Conservation (phyloP, 2,329 filamentous ascomycete species). For the Parastagonospora nodorum region DNA sequence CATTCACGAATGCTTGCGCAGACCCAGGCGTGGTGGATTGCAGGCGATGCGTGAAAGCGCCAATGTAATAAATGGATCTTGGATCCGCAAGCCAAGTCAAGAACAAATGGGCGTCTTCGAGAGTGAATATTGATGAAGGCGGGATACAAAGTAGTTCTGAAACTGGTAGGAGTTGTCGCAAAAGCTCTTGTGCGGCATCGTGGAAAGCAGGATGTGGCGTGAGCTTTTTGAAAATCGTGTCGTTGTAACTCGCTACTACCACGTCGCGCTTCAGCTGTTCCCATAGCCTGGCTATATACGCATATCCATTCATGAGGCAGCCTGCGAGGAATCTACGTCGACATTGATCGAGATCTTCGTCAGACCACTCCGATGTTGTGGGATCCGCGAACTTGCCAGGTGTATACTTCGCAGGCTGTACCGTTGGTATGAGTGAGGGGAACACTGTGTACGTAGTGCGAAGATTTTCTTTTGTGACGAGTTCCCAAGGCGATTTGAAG, state of each 20-base stretch:
- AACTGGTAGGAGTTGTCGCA: constrained; percentile 5
- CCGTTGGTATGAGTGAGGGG: neutral
- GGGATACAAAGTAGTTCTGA: neutral
- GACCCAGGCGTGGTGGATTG: constrained; percentile 1
- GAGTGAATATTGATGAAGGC: neutral
- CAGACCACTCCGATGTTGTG: neutral
- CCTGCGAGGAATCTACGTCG: constrained; percentile 17
- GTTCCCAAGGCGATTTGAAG: constrained; percentile 1
- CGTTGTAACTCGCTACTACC: constrained; percentile 16
- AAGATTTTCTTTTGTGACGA: neutral
- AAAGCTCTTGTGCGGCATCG: constrained; percentile 5
- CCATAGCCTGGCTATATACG: constrained; percentile 17
- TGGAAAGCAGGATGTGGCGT: constrained; percentile 4
- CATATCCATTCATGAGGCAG: constrained; percentile 13
- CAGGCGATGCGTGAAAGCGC: neutral
- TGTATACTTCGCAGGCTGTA: neutral
- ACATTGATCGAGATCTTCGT: constrained; percentile 2
- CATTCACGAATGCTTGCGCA: constrained; percentile 5
- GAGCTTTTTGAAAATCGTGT: constrained; percentile 7
- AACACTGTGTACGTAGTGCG: neutral
- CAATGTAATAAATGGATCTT: constrained; percentile 19
- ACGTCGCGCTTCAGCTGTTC: constrained; percentile 15
- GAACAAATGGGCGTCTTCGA: constrained; percentile 16
- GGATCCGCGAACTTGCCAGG: neutral
- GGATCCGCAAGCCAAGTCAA: constrained; percentile 22